Evolutionary conservation across 2,329 filamentous ascomycete species (phyloP).

Genomic region (Talaromyces sp.): DNA sequence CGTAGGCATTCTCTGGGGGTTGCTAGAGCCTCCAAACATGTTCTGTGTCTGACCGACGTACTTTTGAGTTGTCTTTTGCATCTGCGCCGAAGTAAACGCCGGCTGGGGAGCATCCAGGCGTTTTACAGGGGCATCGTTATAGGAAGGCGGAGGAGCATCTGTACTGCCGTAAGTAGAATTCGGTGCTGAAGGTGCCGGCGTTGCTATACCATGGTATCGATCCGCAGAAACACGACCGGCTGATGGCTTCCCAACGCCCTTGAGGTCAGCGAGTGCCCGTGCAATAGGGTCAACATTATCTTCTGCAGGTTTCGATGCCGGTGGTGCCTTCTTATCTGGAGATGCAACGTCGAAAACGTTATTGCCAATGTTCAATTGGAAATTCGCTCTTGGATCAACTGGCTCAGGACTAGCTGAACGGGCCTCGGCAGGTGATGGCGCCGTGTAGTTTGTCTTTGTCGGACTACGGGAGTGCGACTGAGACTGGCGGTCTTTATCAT

Average conservation of each 20-base stretch:
- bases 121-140: conserved; percentile 67
- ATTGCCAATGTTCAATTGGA: conserved; percentile 89
- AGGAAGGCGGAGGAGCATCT: conserved; percentile 75
- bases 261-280: conserved; percentile 84
- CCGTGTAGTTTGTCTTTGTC: conserved; percentile 37
- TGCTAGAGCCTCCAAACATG: conserved; percentile 55
- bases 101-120: conserved; percentile 83
- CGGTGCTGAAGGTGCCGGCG: conserved; percentile 57
- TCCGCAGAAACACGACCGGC: conserved; percentile 87
- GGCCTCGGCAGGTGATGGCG: conserved; percentile 17
- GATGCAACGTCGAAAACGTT: conserved; percentile 93
- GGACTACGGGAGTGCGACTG: conserved; percentile 44
- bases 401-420: conserved; percentile 66
- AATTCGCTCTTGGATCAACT: conserved; percentile 84
- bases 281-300: conserved; percentile 84
- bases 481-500: conserved; percentile 56
- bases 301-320: conserved; percentile 36
- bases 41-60: conserved; percentile 77
- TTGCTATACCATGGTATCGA: conserved; percentile 86
- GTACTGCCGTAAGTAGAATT: conserved; percentile 30
- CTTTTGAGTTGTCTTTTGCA: conserved; percentile 91
- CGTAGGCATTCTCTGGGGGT: conserved; percentile 53
- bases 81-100: conserved; percentile 85
- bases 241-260: conserved; percentile 77
- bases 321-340: conserved; percentile 51